Conservation (phyloP, 1,139 yeast species). For the Kluyveromyces sp. region DNA sequence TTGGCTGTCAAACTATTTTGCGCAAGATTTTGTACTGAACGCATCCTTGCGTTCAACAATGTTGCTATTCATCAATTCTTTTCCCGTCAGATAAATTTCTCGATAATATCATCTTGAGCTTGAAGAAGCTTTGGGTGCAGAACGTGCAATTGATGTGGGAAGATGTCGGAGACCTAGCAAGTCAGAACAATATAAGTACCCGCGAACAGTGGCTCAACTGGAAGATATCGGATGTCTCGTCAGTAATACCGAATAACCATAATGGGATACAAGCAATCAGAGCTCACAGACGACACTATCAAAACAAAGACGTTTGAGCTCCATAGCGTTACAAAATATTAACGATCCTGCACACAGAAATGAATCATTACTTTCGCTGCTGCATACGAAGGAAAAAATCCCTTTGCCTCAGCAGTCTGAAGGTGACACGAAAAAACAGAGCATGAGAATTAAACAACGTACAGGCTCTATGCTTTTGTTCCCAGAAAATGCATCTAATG, state of each 20-base stretch:
- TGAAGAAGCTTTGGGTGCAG: constrained; percentile 37
- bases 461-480: constrained; percentile 30
- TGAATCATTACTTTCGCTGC: constrained; percentile 25
- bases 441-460: constrained; percentile 11
- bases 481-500: constrained; percentile 23
- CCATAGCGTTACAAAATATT: constrained; percentile 24
- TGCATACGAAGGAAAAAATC: constrained; percentile 16
- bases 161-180: constrained; percentile 14
- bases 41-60: constrained; percentile 41
- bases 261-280: neutral
- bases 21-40: constrained; percentile 56
- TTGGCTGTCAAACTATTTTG: constrained; percentile 75
- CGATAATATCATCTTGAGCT: constrained; percentile 32
- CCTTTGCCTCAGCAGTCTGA: constrained; percentile 13
- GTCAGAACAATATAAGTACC: constrained; percentile 12
- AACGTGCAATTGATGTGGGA: constrained; percentile 23
- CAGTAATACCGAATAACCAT: constrained; percentile 9
- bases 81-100: constrained; percentile 1
- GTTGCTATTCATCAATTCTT: constrained; percentile 42
- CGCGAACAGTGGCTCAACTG: constrained; percentile 21
- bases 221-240: constrained; percentile 17
- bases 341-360: constrained; percentile 29
- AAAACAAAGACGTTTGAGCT: constrained; percentile 20
- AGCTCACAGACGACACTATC: too few relatives aligned
- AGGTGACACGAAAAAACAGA: constrained; percentile 4